Evolutionary conservation across 176 grass and related monocot species (phyloP).

Genomic region (Oryza australiensis): DNA sequence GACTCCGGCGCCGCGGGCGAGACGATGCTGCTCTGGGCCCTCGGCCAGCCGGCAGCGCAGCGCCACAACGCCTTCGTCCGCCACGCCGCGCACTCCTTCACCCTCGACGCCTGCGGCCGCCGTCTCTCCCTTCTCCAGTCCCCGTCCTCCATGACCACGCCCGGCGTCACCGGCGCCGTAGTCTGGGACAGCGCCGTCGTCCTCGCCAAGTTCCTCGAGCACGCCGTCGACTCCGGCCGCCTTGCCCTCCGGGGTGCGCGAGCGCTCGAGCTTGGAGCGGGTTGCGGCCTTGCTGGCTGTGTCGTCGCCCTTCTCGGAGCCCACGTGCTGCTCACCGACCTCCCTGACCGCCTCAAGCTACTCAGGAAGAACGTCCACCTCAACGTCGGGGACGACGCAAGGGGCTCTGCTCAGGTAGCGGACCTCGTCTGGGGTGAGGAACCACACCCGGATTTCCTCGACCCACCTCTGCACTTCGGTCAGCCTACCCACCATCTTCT

Average conservation of each 20-base stretch:
- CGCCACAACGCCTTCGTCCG: conserved; percentile 75
- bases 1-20: conserved; percentile 49
- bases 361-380: conserved; percentile 70
- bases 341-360: conserved; percentile 80
- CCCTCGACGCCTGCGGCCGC: conserved; percentile 72
- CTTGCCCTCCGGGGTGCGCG: conserved; percentile 44
- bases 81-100: conserved; percentile 48
- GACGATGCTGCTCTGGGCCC: conserved; percentile 72
- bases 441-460: conserved; percentile 34
- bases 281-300: conserved; percentile 74
- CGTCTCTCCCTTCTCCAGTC: conserved; percentile 69
- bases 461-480: background rate
- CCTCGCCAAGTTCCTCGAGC: conserved; percentile 92
- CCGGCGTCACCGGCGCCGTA: conserved; percentile 77
- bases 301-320: conserved; percentile 62
- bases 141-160: conserved; percentile 65
- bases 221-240: conserved; percentile 51
- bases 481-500: no score
- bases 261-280: conserved; percentile 73
- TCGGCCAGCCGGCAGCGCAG: conserved; percentile 56
- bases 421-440: conserved; percentile 79
- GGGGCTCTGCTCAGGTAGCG: conserved; percentile 44
- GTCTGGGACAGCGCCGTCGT: conserved; percentile 94
- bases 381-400: conserved; percentile 34
- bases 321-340: conserved; percentile 65